Percentiles rank a stretch among this genome's conserved stretches.
Conservation (phyloP, 2,329 filamentous ascomycete genomes). For the Periconia macrospinosa region DNA sequence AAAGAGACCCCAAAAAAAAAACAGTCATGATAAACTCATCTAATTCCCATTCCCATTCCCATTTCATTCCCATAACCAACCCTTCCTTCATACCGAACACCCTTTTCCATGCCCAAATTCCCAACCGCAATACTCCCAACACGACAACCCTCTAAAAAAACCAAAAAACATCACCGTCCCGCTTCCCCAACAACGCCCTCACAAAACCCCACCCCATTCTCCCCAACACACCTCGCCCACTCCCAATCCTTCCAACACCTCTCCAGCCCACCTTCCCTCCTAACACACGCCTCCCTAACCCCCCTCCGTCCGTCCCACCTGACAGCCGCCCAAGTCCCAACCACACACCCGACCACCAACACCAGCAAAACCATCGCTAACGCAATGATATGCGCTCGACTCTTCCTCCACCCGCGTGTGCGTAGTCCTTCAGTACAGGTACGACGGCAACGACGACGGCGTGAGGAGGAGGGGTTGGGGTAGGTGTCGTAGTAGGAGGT, state of each 20-base stretch:
- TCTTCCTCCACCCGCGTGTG: slow-evolving; percentile 21
- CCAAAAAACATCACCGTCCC: not conserved
- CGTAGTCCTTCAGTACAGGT: not conserved
- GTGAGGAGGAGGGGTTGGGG: not conserved
- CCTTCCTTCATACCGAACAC: too few relatives aligned
- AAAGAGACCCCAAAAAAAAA: too few relatives aligned
- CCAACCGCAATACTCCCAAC: not conserved
- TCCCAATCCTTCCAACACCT: slow-evolving; percentile 15
- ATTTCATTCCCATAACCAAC: too few relatives aligned
- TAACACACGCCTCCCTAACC: slow-evolving; percentile 10
- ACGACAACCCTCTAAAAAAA: not conserved
- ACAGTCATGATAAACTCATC: too few relatives aligned
- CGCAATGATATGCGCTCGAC: slow-evolving; percentile 19
- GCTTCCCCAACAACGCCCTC: slow-evolving; percentile 16
- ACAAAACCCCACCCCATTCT: slow-evolving; percentile 24
- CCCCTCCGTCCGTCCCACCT: slow-evolving; percentile 15
- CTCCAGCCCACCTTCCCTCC: slow-evolving; percentile 17
- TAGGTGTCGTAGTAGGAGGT: slow-evolving; percentile 21
- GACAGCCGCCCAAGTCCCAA: slow-evolving; percentile 22
- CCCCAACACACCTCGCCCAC: slow-evolving; percentile 24
- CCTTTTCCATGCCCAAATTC: too few relatives aligned
- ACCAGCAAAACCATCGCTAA: slow-evolving; percentile 23
- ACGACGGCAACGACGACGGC: too few relatives aligned
- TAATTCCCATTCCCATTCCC: too few relatives aligned
- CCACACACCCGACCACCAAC: slow-evolving; percentile 19